phyloP scores from a whole-genome alignment of 2,329 filamentous ascomycete species.

The Claviceps pazoutovae region DNA sequence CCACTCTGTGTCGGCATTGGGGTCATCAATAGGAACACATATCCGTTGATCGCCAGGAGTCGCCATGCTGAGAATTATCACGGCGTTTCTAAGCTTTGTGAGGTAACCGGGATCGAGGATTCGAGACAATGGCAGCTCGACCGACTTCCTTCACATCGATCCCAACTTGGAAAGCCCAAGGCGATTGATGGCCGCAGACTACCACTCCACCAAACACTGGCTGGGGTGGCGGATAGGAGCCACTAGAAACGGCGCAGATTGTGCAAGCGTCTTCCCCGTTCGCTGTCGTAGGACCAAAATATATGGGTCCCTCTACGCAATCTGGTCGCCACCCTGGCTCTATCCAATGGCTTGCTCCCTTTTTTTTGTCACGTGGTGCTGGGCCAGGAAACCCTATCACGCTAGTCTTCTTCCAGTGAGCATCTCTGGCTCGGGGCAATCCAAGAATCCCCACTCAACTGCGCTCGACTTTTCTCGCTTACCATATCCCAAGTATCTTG shows the following conservation, averaged over 20 bases:
- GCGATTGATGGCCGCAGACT: background rate
- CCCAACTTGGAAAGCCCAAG: background rate
- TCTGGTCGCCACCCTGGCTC: background rate
- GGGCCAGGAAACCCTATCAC: slow-evolving; percentile 24
- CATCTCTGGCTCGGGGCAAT: slow-evolving; percentile 22
- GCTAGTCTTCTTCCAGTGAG: slow-evolving; percentile 23
- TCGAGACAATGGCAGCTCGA: background rate
- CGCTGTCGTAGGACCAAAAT: slow-evolving; percentile 8
- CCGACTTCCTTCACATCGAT: no score
- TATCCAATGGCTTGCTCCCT: slow-evolving; percentile 9
- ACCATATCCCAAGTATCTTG: slow-evolving; percentile 32
- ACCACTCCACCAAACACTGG: background rate
- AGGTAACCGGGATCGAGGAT: background rate
- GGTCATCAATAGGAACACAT: slow-evolving; percentile 79
- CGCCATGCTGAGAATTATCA: slow-evolving; percentile 32
- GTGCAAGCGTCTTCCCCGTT: slow-evolving; percentile 5
- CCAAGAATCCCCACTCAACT: slow-evolving; percentile 19
- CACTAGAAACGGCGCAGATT: background rate
- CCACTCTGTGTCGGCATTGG: slow-evolving; percentile 98
- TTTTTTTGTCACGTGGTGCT: slow-evolving; percentile 21
- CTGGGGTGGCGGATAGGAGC: background rate
- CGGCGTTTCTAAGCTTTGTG: background rate
- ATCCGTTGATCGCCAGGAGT: slow-evolving; percentile 50
- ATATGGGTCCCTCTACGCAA: background rate
- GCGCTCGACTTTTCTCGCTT: slow-evolving; percentile 36